Base-by-base conservation (phyloP, 2,329 filamentous ascomycete species). In the Ophiocordyceps camponoti-saundersi region DNA sequence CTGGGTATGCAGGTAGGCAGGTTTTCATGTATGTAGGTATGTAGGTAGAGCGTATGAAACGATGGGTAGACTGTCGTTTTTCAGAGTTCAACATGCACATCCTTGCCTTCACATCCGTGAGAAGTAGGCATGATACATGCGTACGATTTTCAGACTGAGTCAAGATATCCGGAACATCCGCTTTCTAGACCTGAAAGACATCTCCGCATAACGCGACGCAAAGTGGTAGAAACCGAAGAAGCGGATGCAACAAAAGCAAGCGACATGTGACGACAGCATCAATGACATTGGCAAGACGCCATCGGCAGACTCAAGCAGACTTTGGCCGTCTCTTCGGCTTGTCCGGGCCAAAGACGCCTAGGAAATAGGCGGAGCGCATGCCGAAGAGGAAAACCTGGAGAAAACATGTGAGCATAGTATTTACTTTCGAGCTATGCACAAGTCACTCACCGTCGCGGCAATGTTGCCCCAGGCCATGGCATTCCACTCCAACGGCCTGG, bases 401-500 rank as follows among this genome's bases (percentile, higher is more conserved):
- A 7, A 43, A 6, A 29, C 34, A 20, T n/a, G 44, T 44, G 30
- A 44, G 30, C 32, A 44, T 4, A n/a, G 26, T 15, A 22, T 30
- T 26, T 11, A 18, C 15, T 26, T 11, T 22, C 15, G 29, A 18
- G 21, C n/a, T 16, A 20, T 13, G 39, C 6, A 20, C 6, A n/a
- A 11, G 10, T 21, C 2, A 60, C 72, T 63, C 54, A 79, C 73
- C 23, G 82, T 85, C 45, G 72, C 69, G 8, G 72, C 79, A 51
- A 88, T 69, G 55, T 87, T 87, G 3, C 82, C 83, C 76, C 78
- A 84, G n/a, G 79, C 73, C 67, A 82, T 73, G 32, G 72, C 65
- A 58, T 85, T 86, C 82, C 82, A 87, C 21, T 60, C 63, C 5
- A 56, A 61, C 12, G 81, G 61, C 52, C 77, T 70, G 42, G 73